Base-by-base conservation (phyloP, 2,329 filamentous ascomycete species). In the Pseudofabraea citricarpa region DNA sequence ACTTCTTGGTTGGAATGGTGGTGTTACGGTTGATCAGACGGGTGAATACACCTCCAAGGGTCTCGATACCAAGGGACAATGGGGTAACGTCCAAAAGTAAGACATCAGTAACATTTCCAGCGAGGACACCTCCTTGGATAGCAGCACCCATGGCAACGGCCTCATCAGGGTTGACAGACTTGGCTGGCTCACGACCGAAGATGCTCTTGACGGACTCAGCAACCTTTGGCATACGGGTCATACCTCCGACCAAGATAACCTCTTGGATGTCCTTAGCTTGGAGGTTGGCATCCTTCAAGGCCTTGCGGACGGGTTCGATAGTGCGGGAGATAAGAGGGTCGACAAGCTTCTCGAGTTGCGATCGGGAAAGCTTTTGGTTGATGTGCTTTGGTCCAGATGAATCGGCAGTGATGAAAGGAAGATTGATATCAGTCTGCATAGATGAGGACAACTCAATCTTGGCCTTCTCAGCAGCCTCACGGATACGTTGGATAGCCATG, bases 151-250 rank as follows among this genome's bases (percentile, higher is more conserved):
- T 95, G 62, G 91, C 91, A 51, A 97, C 91, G 68, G 91, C 91
- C 80, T 97, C 91, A 58, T 97, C 91, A 48, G 91, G 91, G 81
- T 97, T 97, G 67, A 97, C 90, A 40, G 91, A 94, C 82, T 96
- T 97, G 70, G 90, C 88, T 53, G 91, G 90, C 45, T 96, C 91
- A 65, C 90, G 90, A 56, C 90, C 90, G 69, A 97, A 97, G 67
- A 96, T 90, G 75, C 75, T 82, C 85, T 95, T 95, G 68, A 96
- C 90, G 35, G 90, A 93, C 75, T 96, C 90, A 52, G 81, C 78
- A 56, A 97, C 91, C 85, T 96, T 96, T 67, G 91, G 91, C 90
- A 97, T 97, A 75, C 91, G 91, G 60, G 91, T 96, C 90, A 96
- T 96, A 73, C 91, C 91, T 83, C 91, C 91, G 44, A 97, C 91